Percentiles rank a stretch among this genome's conserved stretches.
phyloP scores from a whole-genome alignment of 2,329 filamentous ascomycete species.

The Penicillium brevicompactum region DNA sequence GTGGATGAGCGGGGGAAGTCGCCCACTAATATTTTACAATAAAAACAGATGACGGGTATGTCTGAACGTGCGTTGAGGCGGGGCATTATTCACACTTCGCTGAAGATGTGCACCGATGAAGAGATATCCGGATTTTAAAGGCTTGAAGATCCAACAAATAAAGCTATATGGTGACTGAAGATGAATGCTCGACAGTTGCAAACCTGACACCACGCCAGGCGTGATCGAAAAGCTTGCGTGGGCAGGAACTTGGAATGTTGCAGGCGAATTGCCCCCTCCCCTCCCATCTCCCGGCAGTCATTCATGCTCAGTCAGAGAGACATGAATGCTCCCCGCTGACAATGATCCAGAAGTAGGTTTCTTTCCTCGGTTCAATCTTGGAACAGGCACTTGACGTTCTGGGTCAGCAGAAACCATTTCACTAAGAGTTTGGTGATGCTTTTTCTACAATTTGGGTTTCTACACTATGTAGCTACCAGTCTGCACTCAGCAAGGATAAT shows the following conservation, averaged over 20 bases:
- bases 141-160: neutral
- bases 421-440: neutral
- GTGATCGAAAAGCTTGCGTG: neutral
- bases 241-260: slow-evolving; percentile 2
- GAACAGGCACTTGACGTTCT: neutral
- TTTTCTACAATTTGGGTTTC: neutral
- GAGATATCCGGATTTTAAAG: neutral
- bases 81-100: neutral
- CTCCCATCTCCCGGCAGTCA: neutral
- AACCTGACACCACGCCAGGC: neutral
- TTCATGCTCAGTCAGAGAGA: neutral
- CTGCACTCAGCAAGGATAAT: neutral
- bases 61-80: neutral
- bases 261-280: neutral
- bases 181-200: neutral
- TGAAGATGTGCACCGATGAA: neutral
- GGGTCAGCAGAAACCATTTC: neutral
- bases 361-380: neutral
- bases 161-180: neutral
- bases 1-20: too few species aligned
- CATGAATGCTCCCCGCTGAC: neutral
- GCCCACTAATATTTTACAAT: too few species aligned
- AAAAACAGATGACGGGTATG: neutral
- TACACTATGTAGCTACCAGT: neutral
- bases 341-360: neutral